phyloP scores from a whole-genome alignment of 345 rosid species.

The Citrus inodora region DNA sequence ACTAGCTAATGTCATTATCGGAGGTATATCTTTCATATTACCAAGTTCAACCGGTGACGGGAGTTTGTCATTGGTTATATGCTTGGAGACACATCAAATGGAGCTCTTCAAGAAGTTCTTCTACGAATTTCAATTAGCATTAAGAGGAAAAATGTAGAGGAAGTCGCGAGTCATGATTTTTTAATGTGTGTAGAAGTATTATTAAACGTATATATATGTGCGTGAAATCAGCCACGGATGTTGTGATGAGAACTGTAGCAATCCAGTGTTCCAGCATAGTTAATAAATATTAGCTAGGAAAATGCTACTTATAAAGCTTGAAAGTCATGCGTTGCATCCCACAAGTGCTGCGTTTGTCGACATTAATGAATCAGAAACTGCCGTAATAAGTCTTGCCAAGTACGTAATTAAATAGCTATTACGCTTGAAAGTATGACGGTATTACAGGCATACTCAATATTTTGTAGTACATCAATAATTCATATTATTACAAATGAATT shows the following conservation, averaged over 20 bases:
- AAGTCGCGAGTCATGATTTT: not conserved
- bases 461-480: too few species aligned
- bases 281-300: too few species aligned
- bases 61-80: not conserved
- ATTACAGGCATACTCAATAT: too few species aligned
- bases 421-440: too few species aligned
- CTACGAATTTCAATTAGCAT: not conserved
- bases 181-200: not conserved
- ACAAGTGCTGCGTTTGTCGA: too few species aligned
- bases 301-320: too few species aligned
- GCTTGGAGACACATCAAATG: not conserved
- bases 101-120: not conserved
- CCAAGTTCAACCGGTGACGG: not conserved
- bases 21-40: not conserved
- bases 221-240: conserved; percentile 26
- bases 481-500: not conserved
- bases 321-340: too few species aligned
- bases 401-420: not conserved
- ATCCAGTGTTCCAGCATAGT: too few species aligned
- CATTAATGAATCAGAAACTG: too few species aligned
- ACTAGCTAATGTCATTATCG: not conserved
- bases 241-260: conserved; percentile 5
- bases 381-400: not conserved
- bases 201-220: not conserved
- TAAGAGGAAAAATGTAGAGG: not conserved